These are phyloP conservation scores for Aegilops speltoides DNA, from an alignment of 176 grass and related monocot species.

Conservation along the genomic window DNA sequence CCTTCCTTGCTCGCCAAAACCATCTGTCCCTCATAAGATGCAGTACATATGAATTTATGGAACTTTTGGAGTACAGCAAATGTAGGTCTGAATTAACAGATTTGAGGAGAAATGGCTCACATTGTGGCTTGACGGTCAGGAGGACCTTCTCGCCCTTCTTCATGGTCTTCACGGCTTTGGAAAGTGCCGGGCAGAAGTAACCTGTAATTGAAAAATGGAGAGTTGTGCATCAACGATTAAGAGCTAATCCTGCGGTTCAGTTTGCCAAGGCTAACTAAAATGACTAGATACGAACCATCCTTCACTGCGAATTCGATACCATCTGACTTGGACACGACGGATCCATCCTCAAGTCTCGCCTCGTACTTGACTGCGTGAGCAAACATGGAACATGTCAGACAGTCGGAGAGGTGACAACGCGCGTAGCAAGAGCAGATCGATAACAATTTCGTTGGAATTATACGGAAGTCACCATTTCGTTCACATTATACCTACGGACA, in stretches of 20 bases:
- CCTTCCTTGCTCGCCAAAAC: slow-evolving; percentile 79
- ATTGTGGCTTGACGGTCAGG: slow-evolving; percentile 86
- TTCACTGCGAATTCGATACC: slow-evolving; percentile 77
- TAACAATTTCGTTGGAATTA: neutral
- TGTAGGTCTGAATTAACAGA: neutral
- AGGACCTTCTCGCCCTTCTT: slow-evolving; percentile 74
- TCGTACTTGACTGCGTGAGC: slow-evolving; percentile 64
- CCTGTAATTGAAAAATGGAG: slow-evolving; percentile 20
- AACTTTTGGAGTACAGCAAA: neutral
- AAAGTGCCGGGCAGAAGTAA: slow-evolving; percentile 64
- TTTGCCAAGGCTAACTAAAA: neutral
- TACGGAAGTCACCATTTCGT: neutral
- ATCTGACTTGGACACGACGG: slow-evolving; percentile 65
- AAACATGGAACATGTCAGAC: neutral
- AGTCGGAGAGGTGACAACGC: neutral
- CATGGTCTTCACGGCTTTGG: slow-evolving; percentile 85
- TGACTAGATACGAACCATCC: slow-evolving; percentile 47
- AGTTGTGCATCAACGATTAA: neutral
- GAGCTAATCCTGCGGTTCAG: neutral
- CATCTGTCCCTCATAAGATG: slow-evolving; percentile 44
- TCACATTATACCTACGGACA: no score
- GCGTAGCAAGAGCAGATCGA: no score
- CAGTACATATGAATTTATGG: neutral
- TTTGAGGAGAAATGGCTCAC: slow-evolving; percentile 27
- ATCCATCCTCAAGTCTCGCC: slow-evolving; percentile 69